Conservation (phyloP, 2,329 filamentous ascomycete genomes). For the Sordariomycetes sp. region DNA sequence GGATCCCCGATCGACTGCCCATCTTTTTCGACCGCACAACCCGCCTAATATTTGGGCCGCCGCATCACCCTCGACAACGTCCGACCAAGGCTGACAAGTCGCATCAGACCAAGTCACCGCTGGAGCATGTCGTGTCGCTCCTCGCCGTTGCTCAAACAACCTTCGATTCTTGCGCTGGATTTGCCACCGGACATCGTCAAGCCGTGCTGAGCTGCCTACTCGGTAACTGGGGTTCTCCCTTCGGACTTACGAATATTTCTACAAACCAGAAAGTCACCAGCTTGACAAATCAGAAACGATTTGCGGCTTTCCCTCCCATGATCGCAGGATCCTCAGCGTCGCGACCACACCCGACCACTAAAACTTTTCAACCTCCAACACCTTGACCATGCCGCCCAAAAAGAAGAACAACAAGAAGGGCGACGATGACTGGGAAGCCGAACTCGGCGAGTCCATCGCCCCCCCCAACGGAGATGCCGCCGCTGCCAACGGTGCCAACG, state of each 20-base stretch:
- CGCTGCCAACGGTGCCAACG: slow-evolving; percentile 31
- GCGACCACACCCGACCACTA: neutral
- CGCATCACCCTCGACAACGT: too few relatives aligned
- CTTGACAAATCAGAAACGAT: neutral
- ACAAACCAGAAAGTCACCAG: neutral
- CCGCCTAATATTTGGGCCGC: too few relatives aligned
- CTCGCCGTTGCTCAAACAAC: slow-evolving; percentile 9
- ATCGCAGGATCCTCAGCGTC: neutral
- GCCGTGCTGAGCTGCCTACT: slow-evolving; percentile 7
- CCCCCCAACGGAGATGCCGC: slow-evolving; percentile 28
- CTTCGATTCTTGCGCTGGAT: slow-evolving; percentile 10
- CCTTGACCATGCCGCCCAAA: slow-evolving; percentile 73
- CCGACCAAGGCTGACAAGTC: too few relatives aligned
- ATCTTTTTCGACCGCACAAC: too few relatives aligned
- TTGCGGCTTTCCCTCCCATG: neutral
- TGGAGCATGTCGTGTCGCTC: slow-evolving; percentile 11
- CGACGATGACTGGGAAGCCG: slow-evolving; percentile 90
- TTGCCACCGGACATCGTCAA: slow-evolving; percentile 12
- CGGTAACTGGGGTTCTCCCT: neutral
- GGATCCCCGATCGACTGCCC: too few relatives aligned
- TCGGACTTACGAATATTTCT: neutral
- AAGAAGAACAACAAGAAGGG: slow-evolving; percentile 81
- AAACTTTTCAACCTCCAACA: slow-evolving; percentile 6
- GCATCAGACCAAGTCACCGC: slow-evolving; percentile 3
- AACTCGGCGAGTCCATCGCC: slow-evolving; percentile 70